Percentiles rank a stretch among this genome's conserved stretches.
These are phyloP conservation scores for Backusella circina DNA, from an alignment of 192 early-diverging fungal species.

Conservation along the genomic window DNA sequence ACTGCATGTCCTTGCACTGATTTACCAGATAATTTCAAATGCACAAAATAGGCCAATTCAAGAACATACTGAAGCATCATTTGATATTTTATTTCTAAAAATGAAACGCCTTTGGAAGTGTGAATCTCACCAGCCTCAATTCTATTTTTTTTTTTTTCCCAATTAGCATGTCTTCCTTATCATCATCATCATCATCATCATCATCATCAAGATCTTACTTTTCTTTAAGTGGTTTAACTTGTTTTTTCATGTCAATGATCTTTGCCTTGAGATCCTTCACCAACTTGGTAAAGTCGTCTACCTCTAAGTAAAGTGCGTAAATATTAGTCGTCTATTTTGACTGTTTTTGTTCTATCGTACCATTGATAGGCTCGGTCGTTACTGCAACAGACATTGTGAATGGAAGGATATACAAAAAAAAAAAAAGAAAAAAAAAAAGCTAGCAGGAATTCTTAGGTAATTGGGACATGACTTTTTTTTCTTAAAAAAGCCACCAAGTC, in stretches of 20 bases:
- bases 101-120: constrained; percentile 78
- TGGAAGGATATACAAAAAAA: neutral
- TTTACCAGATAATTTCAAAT: constrained; percentile 77
- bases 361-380: neutral
- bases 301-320: constrained; percentile 6
- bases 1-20: constrained; percentile 58
- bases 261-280: constrained; percentile 40
- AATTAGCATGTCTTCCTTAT: neutral
- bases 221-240: constrained; percentile 40
- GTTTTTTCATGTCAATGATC: constrained; percentile 39
- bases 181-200: neutral
- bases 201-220: constrained; percentile 26
- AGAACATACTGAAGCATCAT: constrained; percentile 83
- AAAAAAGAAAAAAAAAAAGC: neutral
- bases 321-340: neutral
- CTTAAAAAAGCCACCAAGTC: neutral
- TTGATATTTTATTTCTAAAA: constrained; percentile 90
- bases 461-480: neutral
- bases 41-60: constrained; percentile 68
- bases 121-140: constrained; percentile 48
- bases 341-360: neutral
- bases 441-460: neutral
- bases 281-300: constrained; percentile 29
- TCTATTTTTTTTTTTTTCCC: no score
- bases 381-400: neutral